Evolutionary conservation across 139 green algal genomes (phyloP), one percentile per base, ranked within the genome.

Genomic region (Volvox reticuliferus): DNA sequence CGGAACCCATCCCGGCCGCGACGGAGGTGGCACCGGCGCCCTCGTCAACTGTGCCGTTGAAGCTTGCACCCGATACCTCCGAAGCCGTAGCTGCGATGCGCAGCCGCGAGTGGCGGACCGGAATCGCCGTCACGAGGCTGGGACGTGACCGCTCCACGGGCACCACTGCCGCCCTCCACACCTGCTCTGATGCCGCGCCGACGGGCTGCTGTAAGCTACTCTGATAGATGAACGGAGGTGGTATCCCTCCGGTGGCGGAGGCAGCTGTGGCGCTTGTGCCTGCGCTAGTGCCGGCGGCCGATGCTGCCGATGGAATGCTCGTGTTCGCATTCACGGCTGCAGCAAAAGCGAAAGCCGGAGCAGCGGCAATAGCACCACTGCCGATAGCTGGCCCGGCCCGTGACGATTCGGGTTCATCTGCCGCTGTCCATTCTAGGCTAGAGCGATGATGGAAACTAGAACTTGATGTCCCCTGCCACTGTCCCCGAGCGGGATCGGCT

Each of bases 101-200:
- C 30, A 87, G 62, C 61, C 62, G 81, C 30, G 81, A 87, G 30
- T 87, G 81, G 17, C 62, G 81, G 26, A 32, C n/a, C 62, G 81
- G 61, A 55, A 37, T 44, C 12, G 80, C n/a, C 21, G 30, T 63
- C 6, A 12, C 62, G 61, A 6, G 68, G 79, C 50, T 24, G 79
- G 78, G 18, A 22, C 78, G 78, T 24, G 21, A 12, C 36, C 26
- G 79, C 24, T 86, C 50, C 35, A 68, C 16, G 1, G 78, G 20
- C 35, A 44, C 5, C 26, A 28, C 19, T 2, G 55, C 24, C 26
- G 79, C 50, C 55, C 50, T 71, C 78, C 78, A 84, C 22, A 84
- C 78, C 17, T 63, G 36, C 22, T 67, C 75, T 35, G 71, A 79
- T 6, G 71, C 71, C 20, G 71, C 21, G 71, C 28, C 28, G 71